Conservation (phyloP, 108 stramenopile genomes). For the Cylindrotheca fusiformis region DNA sequence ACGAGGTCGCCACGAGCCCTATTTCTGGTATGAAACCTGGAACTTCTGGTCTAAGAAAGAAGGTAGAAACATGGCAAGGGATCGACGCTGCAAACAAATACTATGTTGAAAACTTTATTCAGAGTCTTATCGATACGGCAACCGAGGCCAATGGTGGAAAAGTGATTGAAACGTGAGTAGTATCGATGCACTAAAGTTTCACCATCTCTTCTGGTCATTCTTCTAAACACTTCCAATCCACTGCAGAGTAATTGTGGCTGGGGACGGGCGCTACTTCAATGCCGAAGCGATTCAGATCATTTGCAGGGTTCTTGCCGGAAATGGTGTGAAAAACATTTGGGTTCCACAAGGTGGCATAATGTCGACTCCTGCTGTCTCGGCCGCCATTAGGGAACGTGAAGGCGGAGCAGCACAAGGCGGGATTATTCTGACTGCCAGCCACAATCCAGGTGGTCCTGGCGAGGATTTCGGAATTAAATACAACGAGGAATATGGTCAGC, state of each 20-base stretch:
- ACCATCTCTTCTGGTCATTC: background rate
- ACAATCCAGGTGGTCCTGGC: slow-evolving; percentile 99
- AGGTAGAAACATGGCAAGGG: slow-evolving; percentile 87
- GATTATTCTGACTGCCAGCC: slow-evolving; percentile 96
- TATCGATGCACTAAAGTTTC: background rate
- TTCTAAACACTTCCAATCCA: background rate
- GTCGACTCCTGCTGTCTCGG: slow-evolving; percentile 91
- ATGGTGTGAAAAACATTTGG: slow-evolving; percentile 87
- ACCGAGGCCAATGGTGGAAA: slow-evolving; percentile 67
- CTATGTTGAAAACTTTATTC: slow-evolving; percentile 98
- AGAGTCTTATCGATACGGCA: slow-evolving; percentile 89
- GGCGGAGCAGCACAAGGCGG: slow-evolving; percentile 77
- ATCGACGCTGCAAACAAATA: slow-evolving; percentile 38
- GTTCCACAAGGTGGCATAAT: slow-evolving; percentile 92
- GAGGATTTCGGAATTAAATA: slow-evolving; percentile 98
- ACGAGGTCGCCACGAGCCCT: slow-evolving; percentile 60
- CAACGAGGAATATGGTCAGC: slow-evolving; percentile 94
- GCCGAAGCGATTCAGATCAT: slow-evolving; percentile 93
- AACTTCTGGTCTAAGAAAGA: slow-evolving; percentile 97
- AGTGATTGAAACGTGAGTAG: slow-evolving; percentile 81
- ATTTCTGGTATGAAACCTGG: slow-evolving; percentile 87
- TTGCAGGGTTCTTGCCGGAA: slow-evolving; percentile 83
- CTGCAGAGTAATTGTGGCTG: slow-evolving; percentile 74
- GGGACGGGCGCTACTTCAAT: slow-evolving; percentile 95
- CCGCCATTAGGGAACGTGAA: slow-evolving; percentile 79